Base-by-base conservation (phyloP, 768 basidiomycete genomes). In the Fibroporia radiculosa region DNA sequence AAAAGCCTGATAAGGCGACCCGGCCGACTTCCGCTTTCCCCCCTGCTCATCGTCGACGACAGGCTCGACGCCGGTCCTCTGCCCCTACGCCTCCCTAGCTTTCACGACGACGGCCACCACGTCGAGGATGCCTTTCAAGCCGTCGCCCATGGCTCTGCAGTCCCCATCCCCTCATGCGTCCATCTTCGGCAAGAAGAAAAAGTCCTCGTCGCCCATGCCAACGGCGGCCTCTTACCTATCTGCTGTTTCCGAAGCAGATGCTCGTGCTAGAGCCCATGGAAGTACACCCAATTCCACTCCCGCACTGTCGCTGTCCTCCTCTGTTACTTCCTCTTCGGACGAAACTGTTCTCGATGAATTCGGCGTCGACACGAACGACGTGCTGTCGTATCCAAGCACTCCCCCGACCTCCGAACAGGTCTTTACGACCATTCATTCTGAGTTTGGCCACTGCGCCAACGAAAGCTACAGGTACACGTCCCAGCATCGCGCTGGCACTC, bases 371-470 rank as follows among this genome's bases (percentile, higher is more conserved):
- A 56, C 60, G 50, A 40, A 48, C 26, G 75, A 82, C 45, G 77
- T 75, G 6, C 74, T 89, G 35, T 62, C 76, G 6, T 69, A 77
- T 42, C 84, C 85, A 14, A 56, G 66, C 38, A 67, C 65, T n/a
- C 80, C 88, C 2, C 88, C 88, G 0, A 89, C 83, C 28, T 90
- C 86, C 0, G 82, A 84, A 58, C 82, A 90, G 57, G 72, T 81
- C 23, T 87, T 85, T 61, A 74, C 66, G 31, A 87, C 85, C 11
- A 73, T 85, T 31, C 88, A 98, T 66, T 76, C 86, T 20, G 93
- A 97, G 66, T 97, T 93, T 60, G 93, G 93, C 1, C 90, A 92
- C 63, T 92, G 88, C 57, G 79, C 77, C 20, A 82, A 91, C 56
- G 78, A 86, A 50, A 69, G 69, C 20, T 88, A 78, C 59, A 72